Base-by-base conservation (phyloP, 805 yeast species). In the Starmerella kuoi region DNA sequence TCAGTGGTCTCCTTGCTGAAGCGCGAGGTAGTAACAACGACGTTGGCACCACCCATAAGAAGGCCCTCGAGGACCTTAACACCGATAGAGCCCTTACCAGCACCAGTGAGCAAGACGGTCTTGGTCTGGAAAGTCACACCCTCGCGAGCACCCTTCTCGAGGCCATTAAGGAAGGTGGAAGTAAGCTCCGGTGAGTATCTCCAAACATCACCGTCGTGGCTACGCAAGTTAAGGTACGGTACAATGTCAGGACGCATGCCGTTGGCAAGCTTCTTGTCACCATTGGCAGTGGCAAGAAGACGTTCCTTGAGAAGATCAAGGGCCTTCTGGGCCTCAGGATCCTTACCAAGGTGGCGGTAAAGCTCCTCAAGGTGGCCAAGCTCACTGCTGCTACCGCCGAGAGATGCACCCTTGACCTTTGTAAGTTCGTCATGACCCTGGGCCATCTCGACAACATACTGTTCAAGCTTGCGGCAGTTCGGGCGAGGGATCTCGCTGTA, bases 1-100 rank as follows among this genome's bases (percentile, higher is more conserved):
- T 91, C 97, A 42, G 97, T 87, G 38, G 85, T 94, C 62, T 79
- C 74, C 70, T 84, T 83, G 50, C 94, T 82, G 74, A 81, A 91
- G 64, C 95, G 76, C 22, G 95, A 86, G 40, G 99, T 91, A 37
- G 99, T 91, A 44, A 88, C 95, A 60, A 91, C 70, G 55, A 87
- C 96, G 64, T 81, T 84, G 37, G 98, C 97, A 71, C 99, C 99
- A 67, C 98, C 98, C 59, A 88, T 77, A 43, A 91, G 70, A 60
- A 91, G 71, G 52, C 98, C 98, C 68, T 84, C 93, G 61, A 91
- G 72, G 54, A 91, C 75, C 65, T 91, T 95, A 48, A 95, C 95
- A 68, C 97, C 98, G 59, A 91, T 91, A 39, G 98, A 91, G 42
- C 97, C 98, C 37, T 84, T 87, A 71, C 98, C 98, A 39, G 97